Evolutionary conservation across 169 alveolate species (phyloP).

Genomic region (Prorocentrum cordatum): DNA sequence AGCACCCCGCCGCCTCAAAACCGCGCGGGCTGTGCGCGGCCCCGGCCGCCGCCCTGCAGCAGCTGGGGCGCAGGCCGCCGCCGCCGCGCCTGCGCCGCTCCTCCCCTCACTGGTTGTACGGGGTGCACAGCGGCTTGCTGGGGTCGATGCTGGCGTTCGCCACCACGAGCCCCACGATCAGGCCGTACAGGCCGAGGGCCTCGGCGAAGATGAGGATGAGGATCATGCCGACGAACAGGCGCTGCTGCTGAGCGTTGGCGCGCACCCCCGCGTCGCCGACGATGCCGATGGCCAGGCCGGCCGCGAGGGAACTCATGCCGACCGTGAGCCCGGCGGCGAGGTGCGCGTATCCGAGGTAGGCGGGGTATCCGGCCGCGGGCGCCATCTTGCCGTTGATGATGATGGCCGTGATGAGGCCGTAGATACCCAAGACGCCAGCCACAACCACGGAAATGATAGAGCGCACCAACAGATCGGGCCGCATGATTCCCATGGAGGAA

Average conservation of each 20-base stretch:
- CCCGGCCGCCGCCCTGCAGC: no score
- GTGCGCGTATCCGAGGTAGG: conserved; percentile 91
- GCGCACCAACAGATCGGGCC: no score
- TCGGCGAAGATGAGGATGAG: conserved; percentile 98
- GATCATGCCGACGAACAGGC: conserved; percentile 97
- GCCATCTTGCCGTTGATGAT: conserved; percentile 69
- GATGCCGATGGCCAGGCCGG: conserved; percentile 98
- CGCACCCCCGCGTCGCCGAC: conserved; percentile 99
- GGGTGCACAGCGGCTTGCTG: no score
- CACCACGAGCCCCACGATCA: conserved; percentile 59
- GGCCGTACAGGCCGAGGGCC: conserved; percentile 66
- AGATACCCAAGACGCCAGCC: conserved; percentile 77
- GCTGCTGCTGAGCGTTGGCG: conserved; percentile 98
- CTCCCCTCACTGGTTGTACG: no score
- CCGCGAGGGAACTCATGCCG: conserved; percentile 82
- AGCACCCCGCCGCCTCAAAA: no score
- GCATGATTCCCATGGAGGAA: conserved; percentile 97
- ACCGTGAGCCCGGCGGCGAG: conserved; percentile 79
- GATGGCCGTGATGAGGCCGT: conserved; percentile 74
- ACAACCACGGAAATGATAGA: conserved; percentile 98
- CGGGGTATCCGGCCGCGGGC: conserved; percentile 76
- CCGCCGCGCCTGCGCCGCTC: no score
- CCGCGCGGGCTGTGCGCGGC: no score
- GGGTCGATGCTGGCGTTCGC: no score
- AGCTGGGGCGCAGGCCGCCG: no score